Evolutionary conservation across 2,329 filamentous ascomycete genomes (phyloP), one percentile per base, ranked within the genome.

Genomic region (Penicillium sp.): DNA sequence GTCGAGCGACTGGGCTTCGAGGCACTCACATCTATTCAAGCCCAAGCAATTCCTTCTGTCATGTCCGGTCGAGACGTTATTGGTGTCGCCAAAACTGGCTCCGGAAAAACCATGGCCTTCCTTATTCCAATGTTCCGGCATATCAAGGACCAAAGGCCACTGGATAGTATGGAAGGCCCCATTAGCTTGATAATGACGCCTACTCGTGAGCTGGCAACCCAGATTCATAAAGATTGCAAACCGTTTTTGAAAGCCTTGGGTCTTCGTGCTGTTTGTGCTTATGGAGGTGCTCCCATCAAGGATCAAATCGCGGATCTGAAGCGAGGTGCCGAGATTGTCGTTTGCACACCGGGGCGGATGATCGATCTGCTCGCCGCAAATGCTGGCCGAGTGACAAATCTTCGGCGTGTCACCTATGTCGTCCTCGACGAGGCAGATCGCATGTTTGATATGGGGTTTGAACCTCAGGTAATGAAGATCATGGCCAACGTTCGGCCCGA

Each of bases 361-460:
- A 96, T 98, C 57, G 93, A 98, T 72, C 78, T 98, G 13, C 74
- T 98, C 20, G 87, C 89, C 27, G 89, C 90, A 36, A 98, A 97
- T 61, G 84, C 87, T 51, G 91, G 91, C n/a, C 81, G 90, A 48
- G 90, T 97, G 7, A 94, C 91, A 9, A 97, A 94, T 58, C 75
- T 98, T 41, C 82, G 79, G 53, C 80, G 93, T 48, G 87, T 95
- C 9, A 93, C 88, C 0, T 98, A 97, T 63, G 82, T 96, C 16
- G 93, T 98, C 8, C 79, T 98, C 26, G 93, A 98, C 62, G 93
- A 98, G 69, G 93, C 93, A 33, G 93, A 98, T 67, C 85, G 93
- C 47, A 97, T 98, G 93, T 96, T 97, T 62, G 93, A 98, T 64
- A 97, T 98, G 93, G 93, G 93, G 10, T 98, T 98, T 60, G 91